Evolutionary conservation across 305 asterid species (phyloP).

Genomic region (Salvia sclarea): DNA sequence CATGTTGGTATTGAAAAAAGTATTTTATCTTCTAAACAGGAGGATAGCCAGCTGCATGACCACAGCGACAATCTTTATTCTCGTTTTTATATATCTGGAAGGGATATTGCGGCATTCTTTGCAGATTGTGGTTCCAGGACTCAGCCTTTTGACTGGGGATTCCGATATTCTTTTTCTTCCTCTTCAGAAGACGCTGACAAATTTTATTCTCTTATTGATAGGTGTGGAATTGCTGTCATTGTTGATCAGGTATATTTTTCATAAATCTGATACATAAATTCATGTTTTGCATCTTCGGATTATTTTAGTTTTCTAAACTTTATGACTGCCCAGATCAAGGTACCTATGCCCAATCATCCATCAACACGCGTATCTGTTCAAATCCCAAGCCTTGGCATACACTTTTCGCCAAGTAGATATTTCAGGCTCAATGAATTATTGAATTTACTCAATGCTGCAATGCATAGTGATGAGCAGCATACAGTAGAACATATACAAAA

Average conservation of each 20-base stretch:
- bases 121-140: constrained; percentile 60
- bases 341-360: constrained; percentile 83
- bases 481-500: constrained; percentile 50
- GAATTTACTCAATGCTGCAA: constrained; percentile 58
- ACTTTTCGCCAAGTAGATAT: constrained; percentile 90
- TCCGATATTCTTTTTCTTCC: constrained; percentile 55
- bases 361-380: constrained; percentile 83
- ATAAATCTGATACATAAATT: constrained; percentile 17
- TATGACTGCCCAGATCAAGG: constrained; percentile 66
- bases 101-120: constrained; percentile 95
- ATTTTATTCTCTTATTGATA: constrained; percentile 74
- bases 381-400: constrained; percentile 92
- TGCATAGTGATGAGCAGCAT: constrained; percentile 61
- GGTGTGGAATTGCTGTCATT: constrained; percentile 91
- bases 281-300: constrained; percentile 17
- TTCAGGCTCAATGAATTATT: constrained; percentile 71
- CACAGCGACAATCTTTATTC: constrained; percentile 75
- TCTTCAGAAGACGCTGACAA: constrained; percentile 55
- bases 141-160: constrained; percentile 55
- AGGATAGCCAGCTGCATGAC: constrained; percentile 61
- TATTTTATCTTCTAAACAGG: constrained; percentile 47
- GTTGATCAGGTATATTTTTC: constrained; percentile 80
- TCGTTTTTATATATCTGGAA: constrained; percentile 87
- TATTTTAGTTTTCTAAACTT: constrained; percentile 22
- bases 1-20: constrained; percentile 25